A percentile compares a stretch with the other conserved stretches of the same genome.
These are phyloP conservation scores for Dendrobium catenatum DNA, from an alignment of 106 monocot species.

Conservation along the genomic window DNA sequence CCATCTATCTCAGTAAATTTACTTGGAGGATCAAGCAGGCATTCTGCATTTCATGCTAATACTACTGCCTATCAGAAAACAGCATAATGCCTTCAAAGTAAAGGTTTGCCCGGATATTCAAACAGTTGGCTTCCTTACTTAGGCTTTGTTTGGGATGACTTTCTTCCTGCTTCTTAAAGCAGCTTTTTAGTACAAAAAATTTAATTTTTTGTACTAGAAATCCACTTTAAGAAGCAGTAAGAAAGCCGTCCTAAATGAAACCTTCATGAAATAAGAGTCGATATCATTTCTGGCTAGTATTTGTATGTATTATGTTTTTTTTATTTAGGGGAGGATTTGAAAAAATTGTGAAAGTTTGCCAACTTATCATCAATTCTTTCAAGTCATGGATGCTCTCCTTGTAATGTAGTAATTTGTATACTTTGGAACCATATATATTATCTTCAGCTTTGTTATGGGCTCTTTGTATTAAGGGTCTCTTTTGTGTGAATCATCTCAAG, in stretches of 20 bases:
- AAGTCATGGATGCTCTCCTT: neutral
- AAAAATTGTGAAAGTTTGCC: neutral
- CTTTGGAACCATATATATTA: neutral
- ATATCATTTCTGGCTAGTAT: neutral
- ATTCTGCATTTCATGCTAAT: conserved; percentile 49
- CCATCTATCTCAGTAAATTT: conserved; percentile 18
- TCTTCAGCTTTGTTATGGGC: neutral
- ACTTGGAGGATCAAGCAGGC: conserved; percentile 24
- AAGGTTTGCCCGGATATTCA: neutral
- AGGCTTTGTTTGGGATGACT: no score
- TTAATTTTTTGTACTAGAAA: no score
- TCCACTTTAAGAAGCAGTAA: no score
- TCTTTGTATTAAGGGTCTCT: neutral
- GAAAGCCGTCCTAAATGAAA: no score
- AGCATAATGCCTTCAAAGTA: neutral
- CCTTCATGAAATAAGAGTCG: neutral
- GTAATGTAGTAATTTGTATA: neutral
- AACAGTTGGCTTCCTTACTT: neutral
- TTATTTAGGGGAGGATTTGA: neutral
- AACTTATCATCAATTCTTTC: neutral
- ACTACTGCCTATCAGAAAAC: conserved; percentile 5
- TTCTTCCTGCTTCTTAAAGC: no score
- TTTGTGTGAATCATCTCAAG: neutral
- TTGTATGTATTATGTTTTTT: neutral
- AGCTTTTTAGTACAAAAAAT: no score